phyloP scores from a whole-genome alignment of 2,329 filamentous ascomycete genomes.

The Cryphonectria nitschkei region DNA sequence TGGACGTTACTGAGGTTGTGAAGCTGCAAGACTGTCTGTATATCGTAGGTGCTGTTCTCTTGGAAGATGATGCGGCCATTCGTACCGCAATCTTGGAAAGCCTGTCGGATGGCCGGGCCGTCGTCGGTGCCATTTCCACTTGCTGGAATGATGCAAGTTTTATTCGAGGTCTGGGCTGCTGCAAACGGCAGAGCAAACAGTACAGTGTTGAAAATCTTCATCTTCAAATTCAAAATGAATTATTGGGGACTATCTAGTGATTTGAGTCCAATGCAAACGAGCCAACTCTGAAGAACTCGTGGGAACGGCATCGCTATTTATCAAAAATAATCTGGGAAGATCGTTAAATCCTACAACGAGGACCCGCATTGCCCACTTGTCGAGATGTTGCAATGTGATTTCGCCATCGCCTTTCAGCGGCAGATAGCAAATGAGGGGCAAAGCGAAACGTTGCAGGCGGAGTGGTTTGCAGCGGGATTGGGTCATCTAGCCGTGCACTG shows the following conservation, averaged over 20 bases:
- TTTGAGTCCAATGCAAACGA: not conserved
- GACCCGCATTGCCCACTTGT: not conserved
- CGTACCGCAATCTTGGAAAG: constrained; percentile 12
- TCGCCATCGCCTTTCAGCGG: constrained; percentile 6
- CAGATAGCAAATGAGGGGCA: not conserved
- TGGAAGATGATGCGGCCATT: constrained; percentile 15
- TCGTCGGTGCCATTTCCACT: constrained; percentile 11
- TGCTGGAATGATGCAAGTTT: constrained; percentile 12
- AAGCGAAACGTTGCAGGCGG: not conserved
- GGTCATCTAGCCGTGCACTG: not conserved
- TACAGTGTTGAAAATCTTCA: not conserved
- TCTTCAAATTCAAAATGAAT: not conserved
- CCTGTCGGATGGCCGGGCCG: constrained; percentile 15
- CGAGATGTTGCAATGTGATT: constrained; percentile 6
- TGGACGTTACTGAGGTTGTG: constrained; percentile 22
- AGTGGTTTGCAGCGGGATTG: not conserved
- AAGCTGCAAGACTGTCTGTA: constrained; percentile 16
- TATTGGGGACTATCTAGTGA: not conserved
- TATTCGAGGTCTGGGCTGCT: constrained; percentile 7
- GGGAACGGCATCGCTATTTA: not conserved
- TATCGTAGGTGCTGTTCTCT: constrained; percentile 17
- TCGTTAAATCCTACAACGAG: not conserved
- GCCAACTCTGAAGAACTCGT: not conserved
- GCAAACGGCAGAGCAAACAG: constrained; percentile 2
- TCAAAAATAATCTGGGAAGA: not conserved